Evolutionary conservation across 192 early-diverging fungal species (phyloP).

Genomic region (Coemansia sp.): DNA sequence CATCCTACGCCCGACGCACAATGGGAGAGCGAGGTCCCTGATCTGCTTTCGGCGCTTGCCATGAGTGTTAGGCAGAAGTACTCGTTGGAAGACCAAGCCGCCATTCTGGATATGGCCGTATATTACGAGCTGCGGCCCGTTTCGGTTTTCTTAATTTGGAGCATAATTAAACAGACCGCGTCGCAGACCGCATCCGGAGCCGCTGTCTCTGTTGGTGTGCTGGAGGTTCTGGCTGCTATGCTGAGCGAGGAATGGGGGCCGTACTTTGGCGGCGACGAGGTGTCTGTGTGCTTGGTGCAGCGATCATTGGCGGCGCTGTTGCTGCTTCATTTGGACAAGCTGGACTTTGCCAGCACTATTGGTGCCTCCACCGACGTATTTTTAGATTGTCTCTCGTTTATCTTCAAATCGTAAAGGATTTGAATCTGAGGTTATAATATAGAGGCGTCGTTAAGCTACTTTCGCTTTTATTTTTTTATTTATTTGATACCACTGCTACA

Average conservation of each 20-base stretch:
- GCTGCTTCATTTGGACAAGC: slow-evolving; percentile 7
- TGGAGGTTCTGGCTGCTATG: slow-evolving; percentile 11
- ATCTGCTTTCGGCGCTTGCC: neutral
- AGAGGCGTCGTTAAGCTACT: neutral
- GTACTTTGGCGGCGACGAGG: neutral
- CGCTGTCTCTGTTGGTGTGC: neutral
- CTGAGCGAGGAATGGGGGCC: slow-evolving; percentile 10
- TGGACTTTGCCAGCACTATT: slow-evolving; percentile 11
- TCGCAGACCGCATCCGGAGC: neutral
- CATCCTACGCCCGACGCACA: slow-evolving; percentile 6
- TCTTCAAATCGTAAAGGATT: neutral
- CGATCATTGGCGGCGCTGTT: neutral
- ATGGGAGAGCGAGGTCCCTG: slow-evolving; percentile 3
- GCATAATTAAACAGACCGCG: neutral
- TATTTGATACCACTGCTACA: neutral
- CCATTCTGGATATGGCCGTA: slow-evolving; percentile 18
- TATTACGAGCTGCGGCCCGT: slow-evolving; percentile 29
- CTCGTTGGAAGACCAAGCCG: slow-evolving; percentile 3
- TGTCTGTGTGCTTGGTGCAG: neutral
- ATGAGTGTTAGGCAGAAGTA: slow-evolving; percentile 3
- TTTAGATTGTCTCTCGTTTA: slow-evolving; percentile 1
- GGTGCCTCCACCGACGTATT: slow-evolving; percentile 6
- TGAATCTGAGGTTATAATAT: neutral
- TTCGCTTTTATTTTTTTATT: too few relatives aligned
- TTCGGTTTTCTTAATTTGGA: slow-evolving; percentile 15